These are phyloP conservation scores for Fusarium sarcochroum DNA, from an alignment of 2,329 filamentous ascomycete genomes.

Conservation along the genomic window DNA sequence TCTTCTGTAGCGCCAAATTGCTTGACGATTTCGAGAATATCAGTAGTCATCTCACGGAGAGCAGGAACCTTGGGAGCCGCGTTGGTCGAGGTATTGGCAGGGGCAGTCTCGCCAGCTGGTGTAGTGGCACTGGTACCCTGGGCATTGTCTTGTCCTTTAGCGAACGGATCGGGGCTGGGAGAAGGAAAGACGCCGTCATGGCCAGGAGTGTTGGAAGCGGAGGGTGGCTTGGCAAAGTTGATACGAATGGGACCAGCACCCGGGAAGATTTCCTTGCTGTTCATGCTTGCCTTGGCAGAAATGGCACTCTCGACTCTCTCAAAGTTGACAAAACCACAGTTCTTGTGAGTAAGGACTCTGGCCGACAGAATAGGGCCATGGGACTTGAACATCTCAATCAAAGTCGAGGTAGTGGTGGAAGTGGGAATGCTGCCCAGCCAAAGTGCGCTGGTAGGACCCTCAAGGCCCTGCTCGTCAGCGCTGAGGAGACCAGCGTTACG, in stretches of 20 bases:
- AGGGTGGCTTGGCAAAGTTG: slow-evolving; percentile 97
- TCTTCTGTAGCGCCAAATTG: slow-evolving; percentile 90
- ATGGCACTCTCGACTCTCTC: slow-evolving; percentile 92
- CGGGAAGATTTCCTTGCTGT: slow-evolving; percentile 98
- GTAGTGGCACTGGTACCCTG: slow-evolving; percentile 50
- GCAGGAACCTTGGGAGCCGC: slow-evolving; percentile 77
- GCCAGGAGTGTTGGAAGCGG: slow-evolving; percentile 88
- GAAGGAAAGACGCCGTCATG: slow-evolving; percentile 90
- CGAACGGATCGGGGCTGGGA: slow-evolving; percentile 89
- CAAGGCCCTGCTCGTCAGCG: slow-evolving; percentile 83
- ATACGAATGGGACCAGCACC: slow-evolving; percentile 95
- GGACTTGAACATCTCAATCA: slow-evolving; percentile 95
- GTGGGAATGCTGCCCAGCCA: slow-evolving; percentile 99
- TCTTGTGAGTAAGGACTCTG: slow-evolving; percentile 96
- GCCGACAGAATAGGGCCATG: slow-evolving; percentile 93
- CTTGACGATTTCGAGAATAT: slow-evolving; percentile 87
- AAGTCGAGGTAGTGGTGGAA: slow-evolving; percentile 94
- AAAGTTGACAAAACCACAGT: slow-evolving; percentile 99
- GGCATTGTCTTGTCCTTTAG: slow-evolving; percentile 66
- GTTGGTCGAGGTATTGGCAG: slow-evolving; percentile 50
- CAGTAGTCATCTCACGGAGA: slow-evolving; percentile 81
- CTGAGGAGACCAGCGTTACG: slow-evolving; percentile 77
- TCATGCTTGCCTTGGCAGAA: slow-evolving; percentile 87
- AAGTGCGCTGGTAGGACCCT: slow-evolving; percentile 91
- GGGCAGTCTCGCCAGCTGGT: slow-evolving; percentile 55